Evolutionary conservation across 495 filamentous ascomycete species (phyloP), one percentile per base, ranked within the genome.

Genomic region (Pyronema domesticum): DNA sequence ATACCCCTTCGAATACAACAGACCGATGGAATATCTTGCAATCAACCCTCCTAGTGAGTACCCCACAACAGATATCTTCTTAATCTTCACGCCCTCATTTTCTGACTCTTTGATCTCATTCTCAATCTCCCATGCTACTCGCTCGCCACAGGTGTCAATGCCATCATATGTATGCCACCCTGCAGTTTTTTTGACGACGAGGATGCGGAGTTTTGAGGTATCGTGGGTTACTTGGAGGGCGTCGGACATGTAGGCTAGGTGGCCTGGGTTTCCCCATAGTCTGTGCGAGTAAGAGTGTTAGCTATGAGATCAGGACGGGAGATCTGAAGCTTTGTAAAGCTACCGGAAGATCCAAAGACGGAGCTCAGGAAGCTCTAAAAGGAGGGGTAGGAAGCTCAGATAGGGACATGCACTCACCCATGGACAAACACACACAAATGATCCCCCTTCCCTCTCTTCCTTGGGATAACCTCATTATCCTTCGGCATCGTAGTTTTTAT

Each of bases 401-500:
- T 37, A n/a, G 36, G 17, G 34, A 39, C 18, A n/a, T 37, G 39
- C 40, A 60, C 76, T 64, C 76, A 91, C 88, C 89, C 89, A 69
- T 95, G 89, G 36, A 95, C 80, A n/a, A 96, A 72, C n/a, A 96
- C 86, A 67, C 82, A 86, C 42, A 96, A 79, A 68, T 95, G 89
- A 53, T 85, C 73, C 44, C 60, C 60, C 49, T 47, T 58, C 3
- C 55, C 55, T 4, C 43, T 51, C 39, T 42, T 30, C 23, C 23
- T 30, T 30, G 23, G 23, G 23, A 30, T 30, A 30, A 30, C 23
- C 23, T 30, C 23, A 30, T 30, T 30, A 30, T 30, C 23, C 5
- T 30, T 30, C 23, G 23, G 23, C 23, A 30, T 30, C 23, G 23
- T 30, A 30, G 23, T 30, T 30, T 30, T 30, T 30, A 30, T 30